Evolutionary conservation across 257 asterid genomes (phyloP).

Genomic region (Solanum neorickii): DNA sequence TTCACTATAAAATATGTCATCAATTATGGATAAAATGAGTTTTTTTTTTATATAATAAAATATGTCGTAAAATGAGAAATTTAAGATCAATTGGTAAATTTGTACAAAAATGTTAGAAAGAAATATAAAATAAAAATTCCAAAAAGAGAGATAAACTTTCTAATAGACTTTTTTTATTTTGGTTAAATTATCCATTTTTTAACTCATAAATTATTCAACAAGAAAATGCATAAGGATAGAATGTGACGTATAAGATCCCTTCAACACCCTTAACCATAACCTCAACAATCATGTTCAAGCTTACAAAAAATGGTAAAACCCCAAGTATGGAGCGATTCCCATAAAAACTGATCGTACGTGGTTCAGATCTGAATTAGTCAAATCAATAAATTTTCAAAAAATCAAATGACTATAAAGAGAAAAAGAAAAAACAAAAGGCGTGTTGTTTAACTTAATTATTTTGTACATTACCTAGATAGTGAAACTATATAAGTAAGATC

Average conservation of each 20-base stretch:
- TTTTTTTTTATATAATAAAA: no score
- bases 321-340: background rate
- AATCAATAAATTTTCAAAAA: rapidly evolving
- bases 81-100: background rate
- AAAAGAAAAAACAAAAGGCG: no score
- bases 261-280: background rate
- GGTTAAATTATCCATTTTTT: background rate
- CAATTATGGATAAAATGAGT: no score
- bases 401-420: background rate
- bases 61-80: no score
- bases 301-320: no score
- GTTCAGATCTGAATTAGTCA: background rate
- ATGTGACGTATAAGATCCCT: background rate
- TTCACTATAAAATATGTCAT: no score
- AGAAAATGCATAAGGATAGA: background rate
- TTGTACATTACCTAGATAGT: background rate
- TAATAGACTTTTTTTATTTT: background rate
- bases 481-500: background rate
- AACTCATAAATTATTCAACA: background rate
- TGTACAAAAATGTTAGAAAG: background rate
- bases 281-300: background rate
- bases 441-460: background rate
- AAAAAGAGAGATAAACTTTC: background rate
- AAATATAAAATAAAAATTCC: background rate
- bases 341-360: background rate